These are phyloP conservation scores for Ganoderma lucidum DNA, from an alignment of 1,284 basidiomycete genomes.

Conservation along the genomic window DNA sequence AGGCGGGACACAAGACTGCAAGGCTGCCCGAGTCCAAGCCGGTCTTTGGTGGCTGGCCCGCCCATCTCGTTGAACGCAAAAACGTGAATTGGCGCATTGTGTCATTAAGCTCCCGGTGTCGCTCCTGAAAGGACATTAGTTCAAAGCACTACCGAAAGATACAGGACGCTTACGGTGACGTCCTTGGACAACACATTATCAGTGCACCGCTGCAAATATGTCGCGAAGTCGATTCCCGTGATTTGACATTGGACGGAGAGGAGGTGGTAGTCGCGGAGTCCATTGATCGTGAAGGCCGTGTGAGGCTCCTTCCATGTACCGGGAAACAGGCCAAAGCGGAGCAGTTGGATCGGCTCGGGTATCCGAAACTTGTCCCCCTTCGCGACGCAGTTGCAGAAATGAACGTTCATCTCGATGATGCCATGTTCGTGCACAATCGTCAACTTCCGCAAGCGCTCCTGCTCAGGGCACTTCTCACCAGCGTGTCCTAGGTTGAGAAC, in stretches of 20 bases:
- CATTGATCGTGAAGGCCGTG: slow-evolving; percentile 26
- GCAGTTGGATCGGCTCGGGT: slow-evolving; percentile 23
- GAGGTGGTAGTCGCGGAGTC: slow-evolving; percentile 22
- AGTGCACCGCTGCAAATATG: slow-evolving; percentile 20
- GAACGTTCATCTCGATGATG: background rate
- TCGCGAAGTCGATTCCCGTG: slow-evolving; percentile 22
- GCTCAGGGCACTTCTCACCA: slow-evolving; percentile 2
- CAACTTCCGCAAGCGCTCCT: background rate
- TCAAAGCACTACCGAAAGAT: too few relatives aligned
- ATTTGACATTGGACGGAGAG: slow-evolving; percentile 26
- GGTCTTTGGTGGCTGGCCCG: background rate
- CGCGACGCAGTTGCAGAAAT: slow-evolving; percentile 7
- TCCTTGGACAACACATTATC: slow-evolving; percentile 17
- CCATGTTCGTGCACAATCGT: slow-evolving; percentile 21
- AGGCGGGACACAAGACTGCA: slow-evolving; percentile 27
- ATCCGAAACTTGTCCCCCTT: background rate
- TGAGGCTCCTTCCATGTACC: slow-evolving; percentile 25
- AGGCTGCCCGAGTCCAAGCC: slow-evolving; percentile 4
- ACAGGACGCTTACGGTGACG: background rate
- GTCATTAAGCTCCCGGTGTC: slow-evolving; percentile 30
- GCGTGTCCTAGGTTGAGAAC: slow-evolving; percentile 10
- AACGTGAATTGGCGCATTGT: slow-evolving; percentile 26
- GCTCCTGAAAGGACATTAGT: slow-evolving; percentile 20
- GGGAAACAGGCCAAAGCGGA: slow-evolving; percentile 31
- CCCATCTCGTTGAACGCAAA: slow-evolving; percentile 14